Base-by-base conservation (phyloP, 257 asterid genomes). In the Przewalskia tangutica region DNA sequence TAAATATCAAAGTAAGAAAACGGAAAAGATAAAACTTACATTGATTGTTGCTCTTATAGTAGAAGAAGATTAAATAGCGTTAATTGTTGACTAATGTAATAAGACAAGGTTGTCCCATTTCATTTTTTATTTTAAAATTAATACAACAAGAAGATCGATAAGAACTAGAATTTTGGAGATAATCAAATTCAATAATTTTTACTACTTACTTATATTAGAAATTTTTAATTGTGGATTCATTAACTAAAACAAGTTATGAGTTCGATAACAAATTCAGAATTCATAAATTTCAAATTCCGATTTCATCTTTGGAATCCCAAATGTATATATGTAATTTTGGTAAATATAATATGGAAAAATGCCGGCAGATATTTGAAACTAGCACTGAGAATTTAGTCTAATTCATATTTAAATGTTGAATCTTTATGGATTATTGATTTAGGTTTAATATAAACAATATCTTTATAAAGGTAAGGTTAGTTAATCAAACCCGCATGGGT, bases 311-410 rank as follows among this genome's bases (percentile, higher is more conserved):
- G 32, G 1, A 27, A 27, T 27, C 17, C 18, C 2, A 54, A 54
- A 16, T 54, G 16, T 54, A 14, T 7, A 54, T 54, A 14, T 65
- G 6, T 65, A 36, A 36, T 46, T 71, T 73, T 48, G 60, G 42
- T 44, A 70, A 48, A 48, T 73, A 73, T 20, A 20, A 18, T 46
- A 18, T 46, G 40, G 9, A 18, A 18, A 46, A 23, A 71, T 81
- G 84, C 77, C 78, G 77, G 80, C 87, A 83, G 65, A 83, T 70
- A 58, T 79, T 83, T 58, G 58, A 82, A 68, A 71, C 40, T 44
- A 10, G 11, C 4, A 3, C n/a, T 12, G 17, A 46, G 11, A 71
- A 71, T 71, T 7, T 44, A 48, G 20, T 20, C 12, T 16, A 67
- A 67, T 17, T 4, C 8, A n/a, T 16, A 40, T 16, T 0, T 17